A percentile compares a stretch with the other conserved stretches of the same genome.
These are phyloP conservation scores for Suhomyces terraborum DNA, from an alignment of 1,139 yeast genomes.

Conservation along the genomic window DNA sequence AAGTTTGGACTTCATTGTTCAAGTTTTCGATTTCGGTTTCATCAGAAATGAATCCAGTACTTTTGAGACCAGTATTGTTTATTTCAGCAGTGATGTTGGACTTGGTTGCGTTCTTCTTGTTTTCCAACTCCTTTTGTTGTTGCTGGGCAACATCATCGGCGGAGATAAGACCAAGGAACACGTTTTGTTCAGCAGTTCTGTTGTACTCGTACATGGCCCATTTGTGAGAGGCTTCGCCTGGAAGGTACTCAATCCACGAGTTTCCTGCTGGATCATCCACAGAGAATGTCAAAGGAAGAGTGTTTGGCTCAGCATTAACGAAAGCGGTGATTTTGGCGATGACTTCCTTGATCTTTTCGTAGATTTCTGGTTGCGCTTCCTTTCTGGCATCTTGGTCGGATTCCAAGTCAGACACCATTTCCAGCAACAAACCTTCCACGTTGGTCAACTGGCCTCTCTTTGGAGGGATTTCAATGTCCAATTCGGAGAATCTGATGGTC, in stretches of 20 bases:
- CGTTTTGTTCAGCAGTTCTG: constrained; percentile 88
- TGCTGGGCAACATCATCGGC: constrained; percentile 71
- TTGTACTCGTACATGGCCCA: constrained; percentile 86
- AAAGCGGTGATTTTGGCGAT: constrained; percentile 59
- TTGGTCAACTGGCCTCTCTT: constrained; percentile 92
- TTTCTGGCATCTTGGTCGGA: constrained; percentile 82
- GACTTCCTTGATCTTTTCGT: constrained; percentile 72
- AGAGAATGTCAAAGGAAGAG: constrained; percentile 75
- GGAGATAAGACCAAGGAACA: constrained; percentile 79
- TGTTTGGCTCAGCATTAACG: constrained; percentile 63
- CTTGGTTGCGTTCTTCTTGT: constrained; percentile 41
- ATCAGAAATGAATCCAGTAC: constrained; percentile 63
- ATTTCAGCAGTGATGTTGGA: constrained; percentile 32
- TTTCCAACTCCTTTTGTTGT: constrained; percentile 42
- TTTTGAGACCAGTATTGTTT: constrained; percentile 40
- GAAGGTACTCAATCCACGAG: constrained; percentile 91
- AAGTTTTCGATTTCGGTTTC: constrained; percentile 82
- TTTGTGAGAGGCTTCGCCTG: constrained; percentile 86
- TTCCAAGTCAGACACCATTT: constrained; percentile 80
- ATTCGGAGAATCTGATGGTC: constrained; percentile 75
- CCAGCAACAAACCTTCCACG: constrained; percentile 82
- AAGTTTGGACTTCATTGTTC: constrained; percentile 87
- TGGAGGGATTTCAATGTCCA: constrained; percentile 94
- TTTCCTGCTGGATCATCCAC: constrained; percentile 97
- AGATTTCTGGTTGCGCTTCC: constrained; percentile 68